Base-by-base conservation (phyloP, 2,329 filamentous ascomycete species). In the Calonectria montana region DNA sequence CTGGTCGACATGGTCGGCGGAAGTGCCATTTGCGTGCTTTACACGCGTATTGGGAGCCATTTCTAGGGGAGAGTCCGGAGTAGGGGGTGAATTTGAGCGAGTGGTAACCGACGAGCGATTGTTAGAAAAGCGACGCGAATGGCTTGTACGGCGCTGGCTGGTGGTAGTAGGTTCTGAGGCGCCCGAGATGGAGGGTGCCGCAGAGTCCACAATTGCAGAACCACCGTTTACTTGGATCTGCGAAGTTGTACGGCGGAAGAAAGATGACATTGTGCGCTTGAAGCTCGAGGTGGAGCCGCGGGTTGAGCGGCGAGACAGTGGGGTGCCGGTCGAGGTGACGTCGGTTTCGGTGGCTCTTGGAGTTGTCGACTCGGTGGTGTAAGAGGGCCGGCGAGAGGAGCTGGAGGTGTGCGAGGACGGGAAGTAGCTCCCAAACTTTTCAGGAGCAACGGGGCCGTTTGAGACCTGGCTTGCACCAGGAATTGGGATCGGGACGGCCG, bases 1-100 rank as follows among this genome's bases (percentile, higher is more conserved):
- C 62, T 89, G 88, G 71, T 88, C 87, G 3, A 83, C 82, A 3
- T 84, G 79, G 1, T 79, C 83, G 12, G 88, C 86, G 37, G 88
- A 76, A 43, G 79, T 80, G 47, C 82, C 79, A 39, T 80, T 71
- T 39, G 72, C 67, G 4, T 75, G 65, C 16, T 69, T 76, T 21
- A 79, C 72, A 2, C 73, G 78, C 16, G 79, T 71, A 13, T 80
- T 73, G 47, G 82, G 75, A 13, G 82, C 78, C 83, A 86, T 86
- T 71, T 86, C 85, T 57, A 88, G 79, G 5, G 84, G 83, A 23
- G 86, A 86, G 53, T 82, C 82, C 7, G 88, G 88, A 23, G 88
- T 89, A 2, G 88, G 87, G 6, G 88, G 87, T 9, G 87, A 86
- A 73, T 85, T 87, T 21, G 87, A 87, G 63, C 86, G 86, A 23